These are phyloP conservation scores for Pichia terricola DNA, from an alignment of 1,139 yeast species.

Conservation along the genomic window DNA sequence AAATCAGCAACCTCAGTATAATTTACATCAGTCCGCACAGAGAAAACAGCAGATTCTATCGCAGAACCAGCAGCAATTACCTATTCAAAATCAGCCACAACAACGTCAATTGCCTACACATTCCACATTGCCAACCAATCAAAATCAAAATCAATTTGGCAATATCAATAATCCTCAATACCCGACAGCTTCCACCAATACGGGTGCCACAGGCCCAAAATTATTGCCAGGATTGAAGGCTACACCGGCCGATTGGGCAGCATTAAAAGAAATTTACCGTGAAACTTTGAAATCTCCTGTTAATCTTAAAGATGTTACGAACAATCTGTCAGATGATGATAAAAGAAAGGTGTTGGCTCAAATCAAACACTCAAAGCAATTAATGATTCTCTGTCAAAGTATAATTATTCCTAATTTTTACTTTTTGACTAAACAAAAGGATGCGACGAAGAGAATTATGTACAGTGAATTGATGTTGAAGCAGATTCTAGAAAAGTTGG, in stretches of 20 bases:
- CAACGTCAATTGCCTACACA: constrained; percentile 3
- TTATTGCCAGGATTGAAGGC: constrained; percentile 26
- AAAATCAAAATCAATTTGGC: constrained; percentile 23
- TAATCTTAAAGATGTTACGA: constrained; percentile 56
- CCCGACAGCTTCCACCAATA: constrained; percentile 7
- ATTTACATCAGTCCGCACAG: constrained; percentile 2
- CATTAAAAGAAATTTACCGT: constrained; percentile 52
- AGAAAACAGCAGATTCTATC: constrained; percentile 6
- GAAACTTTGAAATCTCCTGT: constrained; percentile 64
- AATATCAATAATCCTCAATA: constrained; percentile 9
- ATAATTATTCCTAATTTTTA: constrained; percentile 64
- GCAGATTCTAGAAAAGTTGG: constrained; percentile 60
- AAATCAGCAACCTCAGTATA: constrained; percentile 3
- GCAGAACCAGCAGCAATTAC: constrained; percentile 4
- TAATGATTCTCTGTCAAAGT: constrained; percentile 62
- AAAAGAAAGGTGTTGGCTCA: constrained; percentile 53
- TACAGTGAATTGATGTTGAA: constrained; percentile 75
- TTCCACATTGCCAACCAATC: constrained; percentile 20
- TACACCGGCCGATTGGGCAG: constrained; percentile 41
- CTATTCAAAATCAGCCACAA: neutral
- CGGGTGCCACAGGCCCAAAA: constrained; percentile 22
- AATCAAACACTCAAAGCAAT: constrained; percentile 49
- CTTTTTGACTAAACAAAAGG: constrained; percentile 61
- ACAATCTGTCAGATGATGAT: constrained; percentile 50
- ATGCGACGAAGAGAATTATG: constrained; percentile 65